These are phyloP conservation scores for Colletotrichum sp. DNA, from an alignment of 2,329 filamentous ascomycete genomes.

Conservation along the genomic window DNA sequence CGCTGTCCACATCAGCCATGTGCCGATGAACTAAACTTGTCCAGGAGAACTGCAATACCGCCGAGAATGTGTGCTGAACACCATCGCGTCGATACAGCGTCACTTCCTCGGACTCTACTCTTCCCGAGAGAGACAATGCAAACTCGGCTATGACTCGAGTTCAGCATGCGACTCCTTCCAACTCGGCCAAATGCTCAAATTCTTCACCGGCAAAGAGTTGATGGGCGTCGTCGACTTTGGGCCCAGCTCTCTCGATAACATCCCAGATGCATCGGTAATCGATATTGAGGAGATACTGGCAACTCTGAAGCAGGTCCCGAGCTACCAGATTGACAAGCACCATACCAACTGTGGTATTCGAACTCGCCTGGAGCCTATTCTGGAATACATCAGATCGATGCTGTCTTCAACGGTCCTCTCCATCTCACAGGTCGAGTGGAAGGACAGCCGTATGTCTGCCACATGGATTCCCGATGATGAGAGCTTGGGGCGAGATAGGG, in stretches of 20 bases:
- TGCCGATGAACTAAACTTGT: background rate
- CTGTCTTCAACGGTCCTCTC: slow-evolving; percentile 51
- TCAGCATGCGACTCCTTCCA: slow-evolving; percentile 78
- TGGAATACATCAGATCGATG: slow-evolving; percentile 68
- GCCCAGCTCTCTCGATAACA: slow-evolving; percentile 46
- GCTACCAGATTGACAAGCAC: slow-evolving; percentile 76
- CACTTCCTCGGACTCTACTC: slow-evolving; percentile 73
- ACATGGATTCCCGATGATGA: slow-evolving; percentile 42
- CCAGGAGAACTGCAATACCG: slow-evolving; percentile 70
- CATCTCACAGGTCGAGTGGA: slow-evolving; percentile 52
- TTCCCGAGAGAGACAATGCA: slow-evolving; percentile 71
- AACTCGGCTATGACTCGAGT: slow-evolving; percentile 76
- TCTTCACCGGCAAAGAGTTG: slow-evolving; percentile 67
- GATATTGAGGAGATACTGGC: slow-evolving; percentile 67
- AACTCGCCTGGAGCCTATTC: slow-evolving; percentile 66
- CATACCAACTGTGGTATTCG: slow-evolving; percentile 77
- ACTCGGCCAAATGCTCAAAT: slow-evolving; percentile 78
- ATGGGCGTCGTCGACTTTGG: slow-evolving; percentile 64
- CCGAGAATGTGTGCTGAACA: slow-evolving; percentile 70
- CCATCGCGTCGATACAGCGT: slow-evolving; percentile 70
- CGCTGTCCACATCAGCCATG: background rate
- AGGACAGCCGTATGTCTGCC: slow-evolving; percentile 38
- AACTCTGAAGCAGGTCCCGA: slow-evolving; percentile 68
- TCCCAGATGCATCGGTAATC: slow-evolving; percentile 58
- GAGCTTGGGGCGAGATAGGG: background rate